These are phyloP conservation scores for Trametes polyzona DNA, from an alignment of 1,284 basidiomycete genomes.

Conservation along the genomic window DNA sequence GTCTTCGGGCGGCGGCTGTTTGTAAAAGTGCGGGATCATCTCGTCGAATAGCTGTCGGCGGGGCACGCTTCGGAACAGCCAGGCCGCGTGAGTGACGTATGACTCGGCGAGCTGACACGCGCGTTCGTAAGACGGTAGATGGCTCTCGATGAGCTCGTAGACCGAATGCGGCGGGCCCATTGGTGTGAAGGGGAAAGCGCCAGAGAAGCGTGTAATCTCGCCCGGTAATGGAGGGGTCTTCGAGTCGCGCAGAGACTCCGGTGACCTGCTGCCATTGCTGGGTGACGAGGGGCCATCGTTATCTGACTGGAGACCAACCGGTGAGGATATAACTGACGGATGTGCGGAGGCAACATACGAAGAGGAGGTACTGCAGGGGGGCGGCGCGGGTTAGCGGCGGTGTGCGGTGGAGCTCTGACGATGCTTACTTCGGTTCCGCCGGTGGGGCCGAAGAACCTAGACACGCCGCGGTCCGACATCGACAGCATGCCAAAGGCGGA, in stretches of 20 bases:
- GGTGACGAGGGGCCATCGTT: slow-evolving; percentile 31
- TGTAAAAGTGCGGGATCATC: slow-evolving; percentile 61
- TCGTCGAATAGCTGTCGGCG: slow-evolving; percentile 68
- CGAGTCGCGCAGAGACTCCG: slow-evolving; percentile 40
- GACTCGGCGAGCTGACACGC: slow-evolving; percentile 65
- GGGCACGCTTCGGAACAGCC: slow-evolving; percentile 60
- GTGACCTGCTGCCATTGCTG: slow-evolving; percentile 30
- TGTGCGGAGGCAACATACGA: slow-evolving; percentile 24
- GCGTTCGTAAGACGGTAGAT: slow-evolving; percentile 37
- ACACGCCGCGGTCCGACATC: slow-evolving; percentile 61
- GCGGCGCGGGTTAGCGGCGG: slow-evolving; percentile 10
- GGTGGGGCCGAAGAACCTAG: slow-evolving; percentile 68
- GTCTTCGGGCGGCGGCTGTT: slow-evolving; percentile 33
- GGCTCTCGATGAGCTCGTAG: slow-evolving; percentile 49
- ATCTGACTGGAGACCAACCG: slow-evolving; percentile 27
- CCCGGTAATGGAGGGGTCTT: slow-evolving; percentile 41
- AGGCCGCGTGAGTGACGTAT: slow-evolving; percentile 57
- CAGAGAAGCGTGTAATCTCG: slow-evolving; percentile 57
- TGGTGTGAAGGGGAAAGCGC: slow-evolving; percentile 67
- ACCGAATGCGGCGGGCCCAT: slow-evolving; percentile 51
- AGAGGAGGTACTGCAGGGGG: slow-evolving; percentile 33
- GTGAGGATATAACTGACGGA: slow-evolving; percentile 3
- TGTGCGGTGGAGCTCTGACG: not conserved
- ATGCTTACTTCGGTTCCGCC: slow-evolving; percentile 54
- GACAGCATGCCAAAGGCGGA: slow-evolving; percentile 60